These are phyloP conservation scores for Vitis amurensis DNA, from an alignment of 164 flowering plant species.

Conservation along the genomic window DNA sequence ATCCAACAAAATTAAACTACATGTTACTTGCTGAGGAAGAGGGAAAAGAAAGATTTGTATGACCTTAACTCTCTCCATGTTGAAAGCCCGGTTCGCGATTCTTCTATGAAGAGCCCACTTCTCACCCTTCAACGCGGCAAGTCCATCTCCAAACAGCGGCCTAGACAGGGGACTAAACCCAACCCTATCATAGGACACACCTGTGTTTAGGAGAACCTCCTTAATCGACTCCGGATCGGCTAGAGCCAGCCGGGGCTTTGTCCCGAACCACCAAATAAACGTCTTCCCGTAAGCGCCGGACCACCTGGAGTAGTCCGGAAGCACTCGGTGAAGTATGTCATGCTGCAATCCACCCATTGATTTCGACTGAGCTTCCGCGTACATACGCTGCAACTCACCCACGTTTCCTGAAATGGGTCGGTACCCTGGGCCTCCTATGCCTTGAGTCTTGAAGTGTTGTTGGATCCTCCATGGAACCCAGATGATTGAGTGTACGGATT, in stretches of 20 bases:
- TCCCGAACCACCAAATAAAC: too few relatives aligned
- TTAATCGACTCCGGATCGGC: too few relatives aligned
- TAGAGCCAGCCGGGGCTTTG: too few relatives aligned
- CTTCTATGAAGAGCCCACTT: too few relatives aligned
- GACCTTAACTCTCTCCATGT: constrained; percentile 17
- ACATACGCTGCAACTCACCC: constrained; percentile 30
- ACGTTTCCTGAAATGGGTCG: constrained; percentile 39
- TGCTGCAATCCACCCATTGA: constrained; percentile 22
- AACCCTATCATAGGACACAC: too few relatives aligned
- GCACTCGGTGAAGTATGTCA: constrained; percentile 34
- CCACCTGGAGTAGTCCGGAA: neutral
- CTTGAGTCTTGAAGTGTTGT: constrained; percentile 18
- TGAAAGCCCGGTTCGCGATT: constrained; percentile 2
- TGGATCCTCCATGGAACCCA: constrained; percentile 16
- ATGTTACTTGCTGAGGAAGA: neutral
- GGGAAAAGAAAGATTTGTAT: neutral
- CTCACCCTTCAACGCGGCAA: too few relatives aligned
- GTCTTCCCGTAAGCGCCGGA: too few relatives aligned
- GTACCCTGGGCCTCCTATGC: constrained; percentile 33
- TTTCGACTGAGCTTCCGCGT: constrained; percentile 29
- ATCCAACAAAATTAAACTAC: too few relatives aligned
- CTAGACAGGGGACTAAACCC: too few relatives aligned
- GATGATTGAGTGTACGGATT: neutral
- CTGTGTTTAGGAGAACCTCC: too few relatives aligned
- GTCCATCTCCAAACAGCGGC: too few relatives aligned